Conservation (phyloP, 2,329 filamentous ascomycete species). For the Coniella vitis region DNA sequence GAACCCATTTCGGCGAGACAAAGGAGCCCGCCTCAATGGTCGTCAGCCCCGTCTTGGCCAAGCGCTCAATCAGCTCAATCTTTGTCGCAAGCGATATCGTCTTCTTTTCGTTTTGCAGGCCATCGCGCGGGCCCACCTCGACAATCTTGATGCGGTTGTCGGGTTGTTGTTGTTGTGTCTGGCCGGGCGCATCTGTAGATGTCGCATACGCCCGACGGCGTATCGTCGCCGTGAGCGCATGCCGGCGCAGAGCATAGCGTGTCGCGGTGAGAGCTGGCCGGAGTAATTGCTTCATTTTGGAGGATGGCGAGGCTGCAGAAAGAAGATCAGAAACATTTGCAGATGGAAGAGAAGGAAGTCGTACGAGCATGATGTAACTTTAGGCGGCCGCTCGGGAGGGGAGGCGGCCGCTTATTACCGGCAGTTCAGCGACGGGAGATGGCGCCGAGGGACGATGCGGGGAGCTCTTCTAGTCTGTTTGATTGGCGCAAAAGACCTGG, state of each 20-base stretch:
- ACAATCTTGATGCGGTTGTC: conserved; percentile 57
- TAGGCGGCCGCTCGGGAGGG: too few relatives aligned
- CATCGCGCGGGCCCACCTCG: conserved; percentile 79
- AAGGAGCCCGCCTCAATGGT: conserved; percentile 79
- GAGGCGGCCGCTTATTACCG: too few relatives aligned
- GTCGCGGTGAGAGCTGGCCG: background rate
- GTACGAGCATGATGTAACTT: too few relatives aligned
- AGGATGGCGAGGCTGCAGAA: too few relatives aligned
- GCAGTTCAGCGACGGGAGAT: too few relatives aligned
- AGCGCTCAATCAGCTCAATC: conserved; percentile 64
- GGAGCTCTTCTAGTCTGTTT: too few relatives aligned
- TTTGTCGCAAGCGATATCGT: conserved; percentile 66
- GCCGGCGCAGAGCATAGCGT: too few relatives aligned
- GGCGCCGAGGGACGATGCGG: too few relatives aligned
- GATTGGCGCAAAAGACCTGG: too few relatives aligned
- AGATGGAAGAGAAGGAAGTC: too few relatives aligned
- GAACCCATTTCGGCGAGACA: conserved; percentile 78
- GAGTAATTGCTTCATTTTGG: background rate
- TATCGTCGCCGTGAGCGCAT: background rate
- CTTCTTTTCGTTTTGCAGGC: conserved; percentile 78
- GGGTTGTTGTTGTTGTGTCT: conserved; percentile 18
- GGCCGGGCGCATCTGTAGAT: conserved; percentile 23
- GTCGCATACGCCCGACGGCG: conserved; percentile 33
- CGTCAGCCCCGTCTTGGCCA: conserved; percentile 61
- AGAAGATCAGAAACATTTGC: too few relatives aligned